A percentile compares a stretch with the other conserved stretches of the same genome.
Evolutionary conservation across 495 filamentous ascomycete genomes (phyloP).

Genomic region (Penicillium alfredii): DNA sequence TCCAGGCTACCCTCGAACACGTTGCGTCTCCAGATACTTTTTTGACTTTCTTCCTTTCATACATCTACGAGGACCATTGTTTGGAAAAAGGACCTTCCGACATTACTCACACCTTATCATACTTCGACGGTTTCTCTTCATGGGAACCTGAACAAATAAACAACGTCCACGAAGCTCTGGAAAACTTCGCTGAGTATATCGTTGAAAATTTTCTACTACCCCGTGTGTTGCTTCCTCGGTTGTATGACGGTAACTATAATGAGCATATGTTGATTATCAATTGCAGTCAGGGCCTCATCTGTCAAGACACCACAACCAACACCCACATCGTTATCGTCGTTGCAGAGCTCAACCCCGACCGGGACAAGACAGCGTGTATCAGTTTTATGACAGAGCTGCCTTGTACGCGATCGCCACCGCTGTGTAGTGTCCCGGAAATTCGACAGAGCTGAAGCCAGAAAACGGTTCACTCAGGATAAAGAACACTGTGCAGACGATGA

Average conservation of each 20-base stretch:
- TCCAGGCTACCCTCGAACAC: slow-evolving; percentile 10
- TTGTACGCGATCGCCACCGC: slow-evolving; percentile 20
- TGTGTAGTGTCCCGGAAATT: slow-evolving; percentile 22
- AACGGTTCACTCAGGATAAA: slow-evolving; percentile 5
- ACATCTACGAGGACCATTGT: slow-evolving; percentile 2
- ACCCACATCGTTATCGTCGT: slow-evolving; percentile 10
- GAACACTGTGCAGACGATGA: slow-evolving; percentile 11
- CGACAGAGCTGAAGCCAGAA: slow-evolving; percentile 14
- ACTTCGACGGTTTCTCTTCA: slow-evolving; percentile 9
- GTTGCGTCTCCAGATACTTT: slow-evolving; percentile 13
- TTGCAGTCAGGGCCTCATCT: slow-evolving; percentile 14
- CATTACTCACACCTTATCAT: slow-evolving; percentile 7
- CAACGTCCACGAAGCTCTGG: slow-evolving; percentile 1
- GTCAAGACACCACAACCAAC: slow-evolving; percentile 16
- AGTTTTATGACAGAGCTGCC: slow-evolving; percentile 18
- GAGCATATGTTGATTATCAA: background rate
- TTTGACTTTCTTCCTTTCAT: slow-evolving; percentile 11
- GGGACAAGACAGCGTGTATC: slow-evolving; percentile 14
- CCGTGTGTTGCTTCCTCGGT: slow-evolving; percentile 1
- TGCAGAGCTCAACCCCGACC: slow-evolving; percentile 3
- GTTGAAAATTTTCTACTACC: slow-evolving; percentile 11
- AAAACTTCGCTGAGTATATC: slow-evolving; percentile 12
- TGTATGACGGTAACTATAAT: background rate
- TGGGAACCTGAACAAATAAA: slow-evolving; percentile 10
- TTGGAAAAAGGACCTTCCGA: slow-evolving; percentile 4